Base-by-base conservation (phyloP, 1,284 basidiomycete species). In the Neonothopanus nambi region DNA sequence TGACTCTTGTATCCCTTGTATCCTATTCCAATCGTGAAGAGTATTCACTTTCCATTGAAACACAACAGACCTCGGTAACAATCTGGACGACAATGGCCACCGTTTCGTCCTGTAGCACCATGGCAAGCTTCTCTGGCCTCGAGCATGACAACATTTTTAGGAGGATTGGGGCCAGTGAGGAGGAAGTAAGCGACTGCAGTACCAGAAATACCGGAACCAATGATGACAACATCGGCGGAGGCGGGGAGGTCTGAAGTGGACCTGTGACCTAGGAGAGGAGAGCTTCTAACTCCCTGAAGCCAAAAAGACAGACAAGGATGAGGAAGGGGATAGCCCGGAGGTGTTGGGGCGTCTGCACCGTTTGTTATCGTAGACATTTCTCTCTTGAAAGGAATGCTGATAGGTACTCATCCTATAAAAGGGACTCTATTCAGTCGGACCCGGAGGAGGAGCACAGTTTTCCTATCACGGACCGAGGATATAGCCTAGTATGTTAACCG, bases 141-240 rank as follows among this genome's bases (percentile, higher is more conserved):
- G 11, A 63, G 46, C 15, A 63, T 43, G n/a, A 51, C 23, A n/a
- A 63, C 59, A 20, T 33, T 41, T 12, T 44, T 43, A 23, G 61
- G 61, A 13, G 58, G 58, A 11, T 58, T 55, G n/a, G 51, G 50
- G n/a, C 60, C 57, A 6, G 54, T 61, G 18, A 63, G 50, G 9
- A 61, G 52, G 33, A 59, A 60, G 45, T 63, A 61, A 23, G 65
- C 65, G 8, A 58, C 57, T 18, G 63, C 58, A 8, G 57, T 59
- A 18, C 66, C 63, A 35, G 60, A 61, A 30, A 67, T 59, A 13
- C 66, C 66, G 15, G 65, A 63, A 46, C 66, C 65, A 47, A 68
- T 63, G 56, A 68, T 64, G 7, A 61, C 59, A 13, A 65, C 57
- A 17, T 65, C 60, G 2, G 57, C 54, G 6, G 26, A 37, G 2